Conservation (phyloP, 2,329 filamentous ascomycete genomes). For the Fusarium sublunatum region DNA sequence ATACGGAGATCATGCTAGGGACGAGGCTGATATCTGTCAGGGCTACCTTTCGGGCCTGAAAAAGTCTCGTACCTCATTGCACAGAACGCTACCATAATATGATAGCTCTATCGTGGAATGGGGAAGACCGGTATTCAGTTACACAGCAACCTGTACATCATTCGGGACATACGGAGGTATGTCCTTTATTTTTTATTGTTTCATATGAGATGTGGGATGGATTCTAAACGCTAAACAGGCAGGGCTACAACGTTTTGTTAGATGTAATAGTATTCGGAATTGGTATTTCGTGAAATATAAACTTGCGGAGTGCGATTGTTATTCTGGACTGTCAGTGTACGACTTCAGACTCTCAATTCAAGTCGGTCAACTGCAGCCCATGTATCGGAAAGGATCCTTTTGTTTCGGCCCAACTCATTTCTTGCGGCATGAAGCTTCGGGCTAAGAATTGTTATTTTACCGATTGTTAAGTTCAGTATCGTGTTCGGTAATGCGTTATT, state of each 20-base stretch:
- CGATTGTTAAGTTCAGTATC: background rate
- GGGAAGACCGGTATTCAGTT: background rate
- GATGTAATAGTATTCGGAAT: background rate
- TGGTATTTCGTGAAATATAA: background rate
- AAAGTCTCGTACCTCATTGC: background rate
- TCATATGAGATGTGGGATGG: background rate
- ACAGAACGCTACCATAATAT: background rate
- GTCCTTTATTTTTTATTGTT: background rate
- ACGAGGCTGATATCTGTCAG: background rate
- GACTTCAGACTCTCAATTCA: no score
- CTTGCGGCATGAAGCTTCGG: no score
- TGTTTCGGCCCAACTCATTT: no score
- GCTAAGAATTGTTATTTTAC: background rate
- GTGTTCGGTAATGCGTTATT: background rate
- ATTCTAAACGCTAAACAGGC: background rate
- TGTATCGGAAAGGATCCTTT: no score
- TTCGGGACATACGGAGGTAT: slow-evolving; percentile 10
- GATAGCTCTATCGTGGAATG: background rate
- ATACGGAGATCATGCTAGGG: background rate
- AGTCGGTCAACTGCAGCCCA: no score
- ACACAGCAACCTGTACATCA: background rate
- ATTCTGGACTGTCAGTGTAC: background rate
- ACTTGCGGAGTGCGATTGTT: background rate
- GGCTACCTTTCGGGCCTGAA: background rate
- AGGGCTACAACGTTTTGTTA: no score